Conservation (phyloP, 495 filamentous ascomycete species). For the Penicillium dipodomyicola region DNA sequence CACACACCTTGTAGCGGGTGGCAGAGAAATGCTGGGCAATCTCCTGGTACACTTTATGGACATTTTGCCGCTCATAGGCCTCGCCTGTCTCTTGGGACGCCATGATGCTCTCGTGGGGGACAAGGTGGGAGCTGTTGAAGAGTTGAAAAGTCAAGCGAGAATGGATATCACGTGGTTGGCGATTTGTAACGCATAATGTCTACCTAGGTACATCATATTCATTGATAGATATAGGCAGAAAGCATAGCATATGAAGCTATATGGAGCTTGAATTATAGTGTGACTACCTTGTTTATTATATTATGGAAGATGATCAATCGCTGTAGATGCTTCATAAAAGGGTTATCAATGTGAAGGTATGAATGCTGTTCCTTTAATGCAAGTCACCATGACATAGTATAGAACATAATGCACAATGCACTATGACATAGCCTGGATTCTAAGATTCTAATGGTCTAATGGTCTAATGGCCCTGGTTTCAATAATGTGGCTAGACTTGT, state of each 20-base stretch:
- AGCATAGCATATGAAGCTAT: neutral
- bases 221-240: neutral
- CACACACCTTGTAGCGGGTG: constrained; percentile 80
- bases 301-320: neutral
- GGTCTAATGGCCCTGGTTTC: neutral
- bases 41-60: constrained; percentile 90
- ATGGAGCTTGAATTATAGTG: neutral
- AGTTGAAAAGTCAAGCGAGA: constrained; percentile 7
- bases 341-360: neutral
- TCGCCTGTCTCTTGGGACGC: constrained; percentile 25
- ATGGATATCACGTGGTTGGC: constrained; percentile 9
- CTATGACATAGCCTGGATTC: neutral
- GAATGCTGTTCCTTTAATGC: neutral
- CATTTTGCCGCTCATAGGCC: constrained; percentile 77
- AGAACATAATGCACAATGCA: neutral
- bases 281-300: neutral
- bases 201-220: neutral
- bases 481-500: neutral
- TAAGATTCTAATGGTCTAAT: neutral
- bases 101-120: constrained; percentile 11
- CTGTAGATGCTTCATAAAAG: neutral
- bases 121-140: neutral
- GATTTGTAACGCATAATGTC: neutral
- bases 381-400: neutral
- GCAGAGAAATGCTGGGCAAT: constrained; percentile 94